Evolutionary conservation across 2,329 filamentous ascomycete species (phyloP).

Genomic region (Plenodomus biglobosus): DNA sequence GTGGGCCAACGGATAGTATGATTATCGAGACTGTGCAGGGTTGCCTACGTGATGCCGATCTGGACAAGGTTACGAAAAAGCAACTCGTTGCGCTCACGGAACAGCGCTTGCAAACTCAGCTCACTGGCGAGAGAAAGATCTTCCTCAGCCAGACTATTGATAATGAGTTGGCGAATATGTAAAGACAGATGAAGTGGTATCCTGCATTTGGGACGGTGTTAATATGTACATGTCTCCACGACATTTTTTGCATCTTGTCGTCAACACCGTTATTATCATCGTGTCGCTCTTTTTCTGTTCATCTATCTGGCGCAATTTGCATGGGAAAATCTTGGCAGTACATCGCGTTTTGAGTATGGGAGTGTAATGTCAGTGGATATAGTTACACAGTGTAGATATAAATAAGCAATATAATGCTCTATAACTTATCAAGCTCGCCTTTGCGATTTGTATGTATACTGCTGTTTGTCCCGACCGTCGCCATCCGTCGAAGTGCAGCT

Average conservation of each 20-base stretch:
- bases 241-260: conserved; percentile 6
- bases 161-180: conserved; percentile 87
- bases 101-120: conserved; percentile 86
- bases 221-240: background rate
- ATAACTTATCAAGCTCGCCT: background rate
- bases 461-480: too few relatives aligned
- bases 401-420: background rate
- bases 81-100: conserved; percentile 84
- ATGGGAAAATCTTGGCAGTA: conserved; percentile 7
- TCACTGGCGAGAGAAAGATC: conserved; percentile 78
- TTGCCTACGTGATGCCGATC: conserved; percentile 83
- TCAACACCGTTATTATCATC: background rate
- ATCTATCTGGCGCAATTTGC: conserved; percentile 9
- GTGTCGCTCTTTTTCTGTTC: conserved; percentile 1
- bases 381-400: background rate
- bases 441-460: too few relatives aligned
- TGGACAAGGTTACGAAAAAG: conserved; percentile 98
- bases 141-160: conserved; percentile 96
- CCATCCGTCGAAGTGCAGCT: too few relatives aligned
- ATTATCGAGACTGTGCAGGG: conserved; percentile 84
- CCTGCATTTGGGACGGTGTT: conserved; percentile 23
- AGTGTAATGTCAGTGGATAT: conserved; percentile 6
- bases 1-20: conserved; percentile 73
- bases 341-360: conserved; percentile 5
- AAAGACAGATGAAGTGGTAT: conserved; percentile 47